These are phyloP conservation scores for Chlamydomonas sp. DNA, from an alignment of 139 green algal species.

Conservation along the genomic window DNA sequence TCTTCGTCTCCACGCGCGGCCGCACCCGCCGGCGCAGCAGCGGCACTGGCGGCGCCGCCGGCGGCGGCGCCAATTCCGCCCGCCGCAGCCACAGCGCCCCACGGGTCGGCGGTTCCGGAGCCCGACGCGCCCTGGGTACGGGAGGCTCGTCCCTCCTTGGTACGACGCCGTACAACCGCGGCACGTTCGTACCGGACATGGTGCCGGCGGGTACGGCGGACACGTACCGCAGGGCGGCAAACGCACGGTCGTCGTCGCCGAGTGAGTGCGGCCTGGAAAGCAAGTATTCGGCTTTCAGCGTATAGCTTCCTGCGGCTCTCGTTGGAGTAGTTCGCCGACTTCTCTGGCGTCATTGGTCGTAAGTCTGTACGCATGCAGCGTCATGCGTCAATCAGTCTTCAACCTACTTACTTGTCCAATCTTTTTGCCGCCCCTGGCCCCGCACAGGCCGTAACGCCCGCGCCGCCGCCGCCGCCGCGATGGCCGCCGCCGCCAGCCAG, in stretches of 20 bases:
- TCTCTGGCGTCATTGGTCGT: no score
- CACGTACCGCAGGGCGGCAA: neutral
- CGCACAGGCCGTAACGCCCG: neutral
- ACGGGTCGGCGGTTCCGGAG: neutral
- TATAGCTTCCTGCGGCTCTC: no score
- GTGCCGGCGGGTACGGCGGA: neutral
- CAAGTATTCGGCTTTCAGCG: no score
- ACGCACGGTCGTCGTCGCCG: no score
- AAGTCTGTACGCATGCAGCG: no score
- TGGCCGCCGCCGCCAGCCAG: no score
- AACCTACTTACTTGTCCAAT: no score
- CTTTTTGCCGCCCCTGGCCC: neutral
- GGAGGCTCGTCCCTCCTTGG: neutral
- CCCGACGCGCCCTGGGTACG: neutral
- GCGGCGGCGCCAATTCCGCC: neutral
- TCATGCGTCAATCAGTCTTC: no score
- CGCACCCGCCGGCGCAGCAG: neutral
- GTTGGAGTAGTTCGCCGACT: no score
- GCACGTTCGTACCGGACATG: slow-evolving; percentile 1
- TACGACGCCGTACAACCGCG: neutral
- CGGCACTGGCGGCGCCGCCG: neutral
- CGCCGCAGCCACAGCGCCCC: neutral
- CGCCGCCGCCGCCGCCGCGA: no score
- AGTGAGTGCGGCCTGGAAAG: no score
- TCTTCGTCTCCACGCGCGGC: neutral